These are phyloP conservation scores for Gentiana macrophylla DNA, from an alignment of 257 asterid genomes.

Conservation along the genomic window DNA sequence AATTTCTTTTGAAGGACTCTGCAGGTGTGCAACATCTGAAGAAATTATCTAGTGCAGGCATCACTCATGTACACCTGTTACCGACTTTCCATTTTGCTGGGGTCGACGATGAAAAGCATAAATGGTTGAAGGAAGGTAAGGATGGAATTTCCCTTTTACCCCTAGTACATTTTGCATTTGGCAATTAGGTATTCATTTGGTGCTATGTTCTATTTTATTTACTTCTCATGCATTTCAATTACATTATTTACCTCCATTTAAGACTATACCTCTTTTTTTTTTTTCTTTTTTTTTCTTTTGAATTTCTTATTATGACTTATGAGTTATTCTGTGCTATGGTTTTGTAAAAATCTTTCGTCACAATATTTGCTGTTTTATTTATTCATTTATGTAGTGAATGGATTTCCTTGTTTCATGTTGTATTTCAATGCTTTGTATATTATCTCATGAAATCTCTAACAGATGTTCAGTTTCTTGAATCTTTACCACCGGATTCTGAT, in stretches of 20 bases:
- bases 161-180: neutral
- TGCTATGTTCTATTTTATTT: neutral
- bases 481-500: constrained; percentile 78
- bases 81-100: constrained; percentile 92
- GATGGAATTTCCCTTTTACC: neutral
- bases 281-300: too few relatives aligned
- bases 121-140: constrained; percentile 74
- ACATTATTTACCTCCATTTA: too few relatives aligned
- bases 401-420: neutral
- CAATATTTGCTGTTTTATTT: neutral
- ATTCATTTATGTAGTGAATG: neutral
- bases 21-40: constrained; percentile 78
- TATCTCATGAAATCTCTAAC: constrained; percentile 12
- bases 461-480: constrained; percentile 64
- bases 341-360: too few relatives aligned
- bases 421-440: neutral
- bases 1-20: constrained; percentile 53
- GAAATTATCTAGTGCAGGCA: constrained; percentile 70
- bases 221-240: too few relatives aligned
- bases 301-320: too few relatives aligned
- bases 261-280: too few relatives aligned
- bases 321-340: too few relatives aligned
- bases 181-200: neutral
- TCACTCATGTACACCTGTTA: constrained; percentile 80
- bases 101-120: constrained; percentile 66